Evolutionary conservation across 2,329 filamentous ascomycete genomes (phyloP).

Genomic region (Metarhizium brunneum): DNA sequence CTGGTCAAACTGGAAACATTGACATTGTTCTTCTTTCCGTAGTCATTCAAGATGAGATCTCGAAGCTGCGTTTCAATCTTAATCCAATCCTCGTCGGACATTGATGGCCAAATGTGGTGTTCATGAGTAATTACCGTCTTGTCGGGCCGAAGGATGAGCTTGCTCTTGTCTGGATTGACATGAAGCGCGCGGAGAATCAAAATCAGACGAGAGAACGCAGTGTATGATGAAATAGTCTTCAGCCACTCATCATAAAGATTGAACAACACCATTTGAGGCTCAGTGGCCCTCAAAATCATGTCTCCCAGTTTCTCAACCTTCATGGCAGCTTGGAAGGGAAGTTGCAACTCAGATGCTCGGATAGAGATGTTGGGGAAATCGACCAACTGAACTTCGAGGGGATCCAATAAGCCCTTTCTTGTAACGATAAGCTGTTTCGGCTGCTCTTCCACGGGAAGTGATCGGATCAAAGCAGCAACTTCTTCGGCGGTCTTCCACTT

Average conservation of each 20-base stretch:
- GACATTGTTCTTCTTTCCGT: constrained; percentile 99
- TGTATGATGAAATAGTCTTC: constrained; percentile 97
- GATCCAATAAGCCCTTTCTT: constrained; percentile 91
- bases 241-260: constrained; percentile 98
- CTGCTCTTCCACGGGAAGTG: constrained; percentile 92
- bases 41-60: constrained; percentile 94
- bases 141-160: constrained; percentile 86
- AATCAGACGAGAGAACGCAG: constrained; percentile 90
- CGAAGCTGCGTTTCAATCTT: constrained; percentile 96
- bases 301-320: constrained; percentile 99
- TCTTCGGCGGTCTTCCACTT: constrained; percentile 99
- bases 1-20: constrained; percentile 94
- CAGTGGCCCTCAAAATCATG: constrained; percentile 95
- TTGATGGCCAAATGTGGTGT: constrained; percentile 95
- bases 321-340: constrained; percentile 99
- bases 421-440: constrained; percentile 98
- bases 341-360: constrained; percentile 87
- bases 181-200: constrained; percentile 90
- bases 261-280: constrained; percentile 99
- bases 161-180: constrained; percentile 97
- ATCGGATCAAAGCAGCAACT: constrained; percentile 94
- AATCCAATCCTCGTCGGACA: constrained; percentile 96
- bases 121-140: constrained; percentile 98
- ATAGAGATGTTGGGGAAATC: constrained; percentile 99
- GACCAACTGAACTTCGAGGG: constrained; percentile 90